These are phyloP conservation scores for Starmera caribaea DNA, from an alignment of 805 yeast genomes.

Conservation along the genomic window DNA sequence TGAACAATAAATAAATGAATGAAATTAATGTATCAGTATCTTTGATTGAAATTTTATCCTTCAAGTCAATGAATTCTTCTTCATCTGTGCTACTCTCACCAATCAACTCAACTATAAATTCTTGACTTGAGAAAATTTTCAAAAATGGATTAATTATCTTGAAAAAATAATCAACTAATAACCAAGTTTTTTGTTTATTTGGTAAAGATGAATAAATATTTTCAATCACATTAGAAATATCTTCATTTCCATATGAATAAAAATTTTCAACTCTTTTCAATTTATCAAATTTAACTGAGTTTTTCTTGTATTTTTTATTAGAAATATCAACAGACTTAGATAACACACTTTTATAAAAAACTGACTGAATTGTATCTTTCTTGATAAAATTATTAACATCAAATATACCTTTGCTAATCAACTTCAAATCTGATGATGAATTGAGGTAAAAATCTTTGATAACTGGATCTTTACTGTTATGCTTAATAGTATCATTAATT, in stretches of 20 bases:
- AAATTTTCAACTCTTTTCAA: conserved; percentile 10
- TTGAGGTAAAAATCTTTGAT: too few species aligned
- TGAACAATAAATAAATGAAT: conserved; percentile 5
- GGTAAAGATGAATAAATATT: conserved; percentile 37
- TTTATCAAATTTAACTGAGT: conserved; percentile 3
- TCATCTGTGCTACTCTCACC: too few species aligned
- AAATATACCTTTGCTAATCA: conserved; percentile 10
- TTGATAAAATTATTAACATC: conserved; percentile 8
- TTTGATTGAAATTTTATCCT: conserved; percentile 37
- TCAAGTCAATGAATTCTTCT: conserved; percentile 20
- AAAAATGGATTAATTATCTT: conserved; percentile 36
- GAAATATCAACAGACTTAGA: not conserved
- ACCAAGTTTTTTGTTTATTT: conserved; percentile 43
- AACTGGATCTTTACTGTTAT: too few species aligned
- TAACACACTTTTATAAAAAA: conserved; percentile 2
- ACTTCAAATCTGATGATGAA: too few species aligned
- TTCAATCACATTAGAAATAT: conserved; percentile 8
- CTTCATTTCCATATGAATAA: conserved; percentile 8
- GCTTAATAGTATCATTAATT: too few species aligned
- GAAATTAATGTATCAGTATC: conserved; percentile 27
- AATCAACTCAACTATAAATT: too few species aligned
- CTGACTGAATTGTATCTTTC: conserved; percentile 10
- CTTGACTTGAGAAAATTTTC: too few species aligned
- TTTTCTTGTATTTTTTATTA: not conserved
- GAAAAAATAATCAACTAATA: conserved; percentile 44